Base-by-base conservation (phyloP, 169 alveolate species). In the Plasmodium billcollinsi region DNA sequence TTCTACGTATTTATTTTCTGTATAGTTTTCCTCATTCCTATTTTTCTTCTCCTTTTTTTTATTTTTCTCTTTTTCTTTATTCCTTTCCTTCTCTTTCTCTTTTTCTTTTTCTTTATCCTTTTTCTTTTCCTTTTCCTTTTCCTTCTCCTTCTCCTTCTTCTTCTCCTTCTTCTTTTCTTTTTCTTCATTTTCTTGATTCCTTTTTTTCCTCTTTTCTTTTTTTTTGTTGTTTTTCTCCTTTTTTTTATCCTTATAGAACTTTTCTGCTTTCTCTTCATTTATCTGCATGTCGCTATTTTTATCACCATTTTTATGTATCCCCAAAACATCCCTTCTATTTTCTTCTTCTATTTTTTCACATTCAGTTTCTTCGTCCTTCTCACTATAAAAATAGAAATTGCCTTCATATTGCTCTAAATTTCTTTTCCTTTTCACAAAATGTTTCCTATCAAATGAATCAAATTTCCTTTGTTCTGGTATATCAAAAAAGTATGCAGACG, bases 401-500 rank as follows among this genome's bases (percentile, higher is more conserved):
- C 6, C 39, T 70, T 78, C 78, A n/a, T 56, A 78, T 50, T 66
- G 54, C 26, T 78, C 89, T 58, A 78, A 65, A 18, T 78, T 78
- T 18, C 52, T 78, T 15, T 33, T 78, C 8, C 21, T 20, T 20
- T 66, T 75, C 9, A 78, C 29, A 58, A 78, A 78, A 56, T 59
- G 49, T 71, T 54, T 33, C 45, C 66, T 9, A 29, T 78, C 47
- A 33, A 78, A 78, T 1, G 89, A 18, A 45, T 78, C 89, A 12
- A 65, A 78, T 54, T 18, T 65, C 26, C 45, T 65, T 21, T 75
- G n/a, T 26, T 9, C 3, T 11, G 78, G 70, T 33, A 78, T 63
- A 59, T 78, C 89, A 78, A 78, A 78, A 70, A 78, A 65, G 18
- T 78, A 78, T n/a, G 89, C 89, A 59, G 72, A 78, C 29, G 89